Evolutionary conservation across 768 basidiomycete genomes (phyloP).

Genomic region (Lactarius pseudohatsudake): DNA sequence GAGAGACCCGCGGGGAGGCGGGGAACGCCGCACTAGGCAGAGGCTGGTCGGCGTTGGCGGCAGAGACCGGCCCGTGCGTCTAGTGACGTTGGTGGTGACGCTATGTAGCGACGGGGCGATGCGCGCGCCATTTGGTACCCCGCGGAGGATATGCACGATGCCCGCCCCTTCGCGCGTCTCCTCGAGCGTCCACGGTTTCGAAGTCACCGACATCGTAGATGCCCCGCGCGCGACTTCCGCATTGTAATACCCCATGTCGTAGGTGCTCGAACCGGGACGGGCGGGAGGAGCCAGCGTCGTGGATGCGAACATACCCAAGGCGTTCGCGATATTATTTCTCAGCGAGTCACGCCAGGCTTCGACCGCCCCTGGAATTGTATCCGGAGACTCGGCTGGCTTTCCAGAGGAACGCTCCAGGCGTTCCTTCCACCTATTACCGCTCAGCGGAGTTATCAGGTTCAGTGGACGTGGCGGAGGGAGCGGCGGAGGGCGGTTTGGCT

Average conservation of each 20-base stretch:
- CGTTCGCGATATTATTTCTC: constrained; percentile 24
- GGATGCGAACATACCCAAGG: constrained; percentile 21
- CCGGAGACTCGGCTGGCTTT: not conserved
- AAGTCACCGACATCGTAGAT: constrained; percentile 21
- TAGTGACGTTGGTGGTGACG: not conserved
- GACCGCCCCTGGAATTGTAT: not conserved
- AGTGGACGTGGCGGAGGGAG: not conserved
- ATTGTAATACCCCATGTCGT: not conserved
- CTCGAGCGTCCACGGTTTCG: constrained; percentile 42
- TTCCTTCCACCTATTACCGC: constrained; percentile 21
- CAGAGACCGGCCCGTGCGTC: not conserved
- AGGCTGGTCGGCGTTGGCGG: not conserved
- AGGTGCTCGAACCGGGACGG: not conserved
- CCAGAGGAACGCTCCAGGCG: constrained; percentile 19
- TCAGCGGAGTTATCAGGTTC: not conserved
- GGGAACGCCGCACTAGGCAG: not conserved
- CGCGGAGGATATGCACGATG: constrained; percentile 41
- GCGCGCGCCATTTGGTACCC: constrained; percentile 6
- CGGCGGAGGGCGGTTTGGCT: not conserved
- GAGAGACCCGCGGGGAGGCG: not conserved
- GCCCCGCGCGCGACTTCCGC: not conserved
- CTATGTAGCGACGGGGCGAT: not conserved
- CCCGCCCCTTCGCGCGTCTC: constrained; percentile 42
- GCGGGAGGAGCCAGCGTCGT: not conserved
- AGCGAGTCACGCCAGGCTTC: constrained; percentile 28